Conservation (phyloP, 2,329 filamentous ascomycete species). For the Penicillium sp. region DNA sequence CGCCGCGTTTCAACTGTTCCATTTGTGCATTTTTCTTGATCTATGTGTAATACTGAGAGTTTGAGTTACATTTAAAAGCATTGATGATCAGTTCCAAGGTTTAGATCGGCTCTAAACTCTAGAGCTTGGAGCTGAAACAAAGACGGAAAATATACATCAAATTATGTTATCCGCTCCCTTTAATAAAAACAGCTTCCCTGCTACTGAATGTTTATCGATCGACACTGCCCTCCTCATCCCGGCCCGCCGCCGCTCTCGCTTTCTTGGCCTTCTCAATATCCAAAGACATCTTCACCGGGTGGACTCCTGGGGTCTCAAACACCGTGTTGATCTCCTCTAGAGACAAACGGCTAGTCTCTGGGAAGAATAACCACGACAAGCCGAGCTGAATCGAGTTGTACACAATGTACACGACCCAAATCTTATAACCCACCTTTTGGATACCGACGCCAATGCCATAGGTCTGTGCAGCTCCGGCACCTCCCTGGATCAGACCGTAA, state of each 20-base stretch:
- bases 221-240: constrained; percentile 17
- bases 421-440: constrained; percentile 49
- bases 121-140: neutral
- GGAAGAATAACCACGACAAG: constrained; percentile 52
- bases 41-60: neutral
- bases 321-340: constrained; percentile 60
- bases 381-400: constrained; percentile 51
- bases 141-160: neutral
- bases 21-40: constrained; percentile 8
- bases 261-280: constrained; percentile 44
- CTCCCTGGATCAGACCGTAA: constrained; percentile 47
- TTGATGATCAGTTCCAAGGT: neutral
- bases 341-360: constrained; percentile 50
- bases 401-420: constrained; percentile 52
- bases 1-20: constrained; percentile 22
- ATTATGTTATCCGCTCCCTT: neutral
- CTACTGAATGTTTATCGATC: neutral
- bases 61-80: neutral
- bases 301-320: constrained; percentile 50
- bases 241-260: constrained; percentile 25
- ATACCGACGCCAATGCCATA: constrained; percentile 52
- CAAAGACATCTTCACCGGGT: constrained; percentile 46
- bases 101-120: neutral
- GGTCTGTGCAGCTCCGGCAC: constrained; percentile 44
- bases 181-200: neutral